Evolutionary conservation across 2,329 filamentous ascomycete genomes (phyloP).

Genomic region (Diaporthe velutina): DNA sequence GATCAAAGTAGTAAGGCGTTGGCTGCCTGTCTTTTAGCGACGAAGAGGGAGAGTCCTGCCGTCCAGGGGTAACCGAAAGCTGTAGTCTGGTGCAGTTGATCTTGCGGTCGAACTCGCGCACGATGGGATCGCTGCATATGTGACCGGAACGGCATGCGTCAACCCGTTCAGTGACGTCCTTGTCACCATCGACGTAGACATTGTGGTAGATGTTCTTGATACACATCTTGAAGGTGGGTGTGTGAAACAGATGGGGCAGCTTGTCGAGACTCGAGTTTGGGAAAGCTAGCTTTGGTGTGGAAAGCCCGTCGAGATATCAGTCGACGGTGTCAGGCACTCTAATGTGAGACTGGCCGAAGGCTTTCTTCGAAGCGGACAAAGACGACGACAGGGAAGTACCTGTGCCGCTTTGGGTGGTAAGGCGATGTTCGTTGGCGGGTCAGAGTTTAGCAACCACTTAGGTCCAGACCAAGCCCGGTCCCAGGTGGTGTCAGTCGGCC

Average conservation of each 20-base stretch:
- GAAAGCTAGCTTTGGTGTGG: background rate
- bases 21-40: constrained; percentile 38
- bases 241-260: constrained; percentile 27
- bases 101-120: constrained; percentile 45
- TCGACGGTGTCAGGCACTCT: constrained; percentile 3
- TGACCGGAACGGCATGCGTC: constrained; percentile 48
- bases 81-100: constrained; percentile 45
- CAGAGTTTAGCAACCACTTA: constrained; percentile 27
- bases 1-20: constrained; percentile 38
- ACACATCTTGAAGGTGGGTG: constrained; percentile 48
- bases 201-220: constrained; percentile 51
- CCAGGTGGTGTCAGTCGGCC: constrained; percentile 48
- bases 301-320: constrained; percentile 21
- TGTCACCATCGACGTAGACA: constrained; percentile 48
- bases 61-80: constrained; percentile 23
- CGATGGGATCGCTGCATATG: constrained; percentile 45
- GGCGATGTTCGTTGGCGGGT: constrained; percentile 32
- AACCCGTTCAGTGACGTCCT: constrained; percentile 49
- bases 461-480: constrained; percentile 37
- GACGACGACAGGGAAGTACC: constrained; percentile 34
- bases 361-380: constrained; percentile 36
- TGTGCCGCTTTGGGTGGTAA: constrained; percentile 27
- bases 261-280: constrained; percentile 17
- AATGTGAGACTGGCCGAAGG: constrained; percentile 3
- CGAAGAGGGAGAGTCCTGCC: constrained; percentile 30